These are phyloP conservation scores for Hebeloma cylindrosporum DNA, from an alignment of 768 basidiomycete genomes.

Conservation along the genomic window DNA sequence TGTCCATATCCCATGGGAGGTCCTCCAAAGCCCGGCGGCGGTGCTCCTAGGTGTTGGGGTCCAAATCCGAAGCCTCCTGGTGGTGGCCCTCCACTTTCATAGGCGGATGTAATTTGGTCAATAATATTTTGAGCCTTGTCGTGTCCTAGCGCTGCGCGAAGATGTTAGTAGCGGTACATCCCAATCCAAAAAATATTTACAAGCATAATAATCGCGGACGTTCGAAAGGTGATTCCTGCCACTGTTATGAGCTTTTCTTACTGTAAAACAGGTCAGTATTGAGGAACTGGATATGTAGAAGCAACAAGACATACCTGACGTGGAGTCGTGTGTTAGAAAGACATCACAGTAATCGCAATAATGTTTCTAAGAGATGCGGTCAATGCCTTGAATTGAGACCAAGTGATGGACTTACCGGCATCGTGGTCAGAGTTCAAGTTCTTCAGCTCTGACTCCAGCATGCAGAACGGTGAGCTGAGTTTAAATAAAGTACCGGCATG, in stretches of 20 bases:
- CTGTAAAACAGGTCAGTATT: conserved; percentile 39
- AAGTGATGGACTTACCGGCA: conserved; percentile 57
- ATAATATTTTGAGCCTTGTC: conserved; percentile 98
- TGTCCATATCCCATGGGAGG: conserved; percentile 53
- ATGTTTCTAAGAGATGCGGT: conserved; percentile 63
- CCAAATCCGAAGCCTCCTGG: conserved; percentile 87
- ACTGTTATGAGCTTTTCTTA: conserved; percentile 97
- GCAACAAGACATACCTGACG: conserved; percentile 61
- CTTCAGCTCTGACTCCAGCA: conserved; percentile 1
- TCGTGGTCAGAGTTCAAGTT: conserved; percentile 34
- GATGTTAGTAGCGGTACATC: conserved; percentile 16
- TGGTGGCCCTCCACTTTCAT: conserved; percentile 85
- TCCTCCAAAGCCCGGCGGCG: conserved; percentile 46
- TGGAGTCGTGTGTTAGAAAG: conserved; percentile 91
- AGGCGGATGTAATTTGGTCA: conserved; percentile 94
- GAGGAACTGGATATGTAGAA: not conserved
- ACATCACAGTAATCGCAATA: conserved; percentile 95
- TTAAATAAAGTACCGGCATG: too few relatives aligned
- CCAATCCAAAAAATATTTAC: conserved; percentile 40
- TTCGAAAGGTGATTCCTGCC: conserved; percentile 97
- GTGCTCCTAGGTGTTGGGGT: conserved; percentile 70
- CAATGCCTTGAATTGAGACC: conserved; percentile 2
- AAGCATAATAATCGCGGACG: conserved; percentile 96
- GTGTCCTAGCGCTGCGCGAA: conserved; percentile 70
- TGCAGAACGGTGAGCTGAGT: conserved; percentile 21